These are phyloP conservation scores for Trypanosoma mega DNA, from an alignment of 208 protist genomes.

Conservation along the genomic window DNA sequence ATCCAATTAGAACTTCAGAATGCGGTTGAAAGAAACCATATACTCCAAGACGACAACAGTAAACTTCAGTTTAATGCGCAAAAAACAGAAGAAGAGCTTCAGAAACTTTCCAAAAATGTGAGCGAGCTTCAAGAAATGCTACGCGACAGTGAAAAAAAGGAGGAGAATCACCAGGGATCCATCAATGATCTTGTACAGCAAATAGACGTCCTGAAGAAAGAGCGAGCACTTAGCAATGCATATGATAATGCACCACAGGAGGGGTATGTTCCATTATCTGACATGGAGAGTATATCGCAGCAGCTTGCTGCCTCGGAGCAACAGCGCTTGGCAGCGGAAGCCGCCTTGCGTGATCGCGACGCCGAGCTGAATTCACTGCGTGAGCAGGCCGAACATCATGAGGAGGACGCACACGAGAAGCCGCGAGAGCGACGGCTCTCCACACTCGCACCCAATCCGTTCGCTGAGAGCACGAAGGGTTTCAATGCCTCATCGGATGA, in stretches of 20 bases:
- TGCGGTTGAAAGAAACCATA: neutral
- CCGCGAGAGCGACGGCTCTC: neutral
- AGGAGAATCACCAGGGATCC: neutral
- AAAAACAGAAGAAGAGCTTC: neutral
- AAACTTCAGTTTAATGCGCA: no score
- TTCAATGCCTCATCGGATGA: no score
- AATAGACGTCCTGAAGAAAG: constrained; percentile 1
- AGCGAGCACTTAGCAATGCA: no score
- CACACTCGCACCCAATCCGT: neutral
- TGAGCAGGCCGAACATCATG: constrained; percentile 16
- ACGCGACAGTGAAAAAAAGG: neutral
- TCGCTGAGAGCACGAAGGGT: no score
- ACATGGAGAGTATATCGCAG: constrained; percentile 41
- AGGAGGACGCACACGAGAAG: neutral
- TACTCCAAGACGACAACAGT: no score
- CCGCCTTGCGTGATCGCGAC: constrained; percentile 31
- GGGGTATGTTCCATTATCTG: no score
- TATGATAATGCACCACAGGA: no score
- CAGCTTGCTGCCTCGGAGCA: constrained; percentile 49
- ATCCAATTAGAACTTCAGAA: neutral
- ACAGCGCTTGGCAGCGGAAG: constrained; percentile 35
- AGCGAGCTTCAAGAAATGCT: neutral
- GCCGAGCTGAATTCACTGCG: constrained; percentile 29
- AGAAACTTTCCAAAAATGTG: neutral
- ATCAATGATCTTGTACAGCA: constrained; percentile 5